Percentiles rank a stretch among this genome's conserved stretches.
Conservation (phyloP, 768 basidiomycete genomes). For the Dendrothele bispora region DNA sequence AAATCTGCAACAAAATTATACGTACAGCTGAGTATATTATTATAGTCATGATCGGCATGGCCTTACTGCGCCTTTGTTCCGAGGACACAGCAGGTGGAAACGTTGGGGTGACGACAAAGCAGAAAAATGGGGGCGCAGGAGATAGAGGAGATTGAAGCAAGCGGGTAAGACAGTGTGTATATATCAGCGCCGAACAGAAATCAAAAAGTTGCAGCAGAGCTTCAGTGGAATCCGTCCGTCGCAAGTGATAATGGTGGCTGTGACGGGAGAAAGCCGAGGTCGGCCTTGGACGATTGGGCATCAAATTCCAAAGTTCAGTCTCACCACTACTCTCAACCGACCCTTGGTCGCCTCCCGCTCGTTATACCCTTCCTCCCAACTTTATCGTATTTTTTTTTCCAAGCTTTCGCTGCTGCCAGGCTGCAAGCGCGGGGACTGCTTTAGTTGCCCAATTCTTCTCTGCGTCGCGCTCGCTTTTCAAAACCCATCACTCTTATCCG, state of each 20-base stretch:
- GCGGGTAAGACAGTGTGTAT: background rate
- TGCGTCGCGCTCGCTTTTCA: conserved; percentile 12
- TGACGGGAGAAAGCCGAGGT: conserved; percentile 12
- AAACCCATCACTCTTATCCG: conserved; percentile 18
- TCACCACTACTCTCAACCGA: conserved; percentile 11
- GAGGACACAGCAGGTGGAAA: no score
- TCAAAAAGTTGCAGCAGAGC: background rate
- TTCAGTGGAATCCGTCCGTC: no score
- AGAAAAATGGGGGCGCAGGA: no score
- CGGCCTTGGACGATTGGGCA: conserved; percentile 16
- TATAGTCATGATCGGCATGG: no score
- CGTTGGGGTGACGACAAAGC: no score
- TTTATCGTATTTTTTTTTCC: conserved; percentile 22
- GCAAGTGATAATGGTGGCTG: conserved; percentile 19
- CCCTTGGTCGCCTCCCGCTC: conserved; percentile 16
- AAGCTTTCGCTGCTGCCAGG: conserved; percentile 17
- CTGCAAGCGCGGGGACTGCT: conserved; percentile 48
- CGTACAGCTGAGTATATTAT: no score
- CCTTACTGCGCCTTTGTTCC: no score
- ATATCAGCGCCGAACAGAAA: background rate
- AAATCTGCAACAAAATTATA: no score
- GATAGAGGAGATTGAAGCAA: no score
- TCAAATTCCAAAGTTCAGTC: no score
- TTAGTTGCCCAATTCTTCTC: conserved; percentile 18
- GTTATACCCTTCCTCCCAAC: conserved; percentile 37